These are phyloP conservation scores for Colletotrichum australisinense DNA, from an alignment of 2,329 filamentous ascomycete species.

Conservation along the genomic window DNA sequence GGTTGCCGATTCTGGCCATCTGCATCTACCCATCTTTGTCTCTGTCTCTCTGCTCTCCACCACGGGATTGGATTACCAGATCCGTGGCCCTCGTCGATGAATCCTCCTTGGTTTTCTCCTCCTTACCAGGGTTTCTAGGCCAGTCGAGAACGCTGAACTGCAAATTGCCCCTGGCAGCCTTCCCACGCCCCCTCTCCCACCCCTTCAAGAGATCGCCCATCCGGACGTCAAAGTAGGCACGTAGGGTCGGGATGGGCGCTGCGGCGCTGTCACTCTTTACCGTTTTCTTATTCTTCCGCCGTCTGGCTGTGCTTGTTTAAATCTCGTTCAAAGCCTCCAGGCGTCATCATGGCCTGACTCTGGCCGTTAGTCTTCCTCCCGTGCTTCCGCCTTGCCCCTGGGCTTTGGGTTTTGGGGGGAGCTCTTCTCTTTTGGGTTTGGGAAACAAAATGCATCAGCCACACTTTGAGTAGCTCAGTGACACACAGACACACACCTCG, in stretches of 20 bases:
- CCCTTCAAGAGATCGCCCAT: conserved; percentile 6
- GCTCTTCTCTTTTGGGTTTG: not conserved
- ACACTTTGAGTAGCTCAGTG: conserved; percentile 7
- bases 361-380: conserved; percentile 9
- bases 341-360: conserved; percentile 36
- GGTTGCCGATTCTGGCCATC: not conserved
- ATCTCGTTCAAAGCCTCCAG: conserved; percentile 24
- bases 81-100: conserved; percentile 6
- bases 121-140: not conserved
- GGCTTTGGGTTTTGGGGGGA: not conserved
- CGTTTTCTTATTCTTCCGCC: conserved; percentile 14
- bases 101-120: not conserved
- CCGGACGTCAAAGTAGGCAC: conserved; percentile 1
- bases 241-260: not conserved
- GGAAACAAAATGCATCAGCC: conserved; percentile 6
- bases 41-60: not conserved
- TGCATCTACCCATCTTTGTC: conserved; percentile 11
- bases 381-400: not conserved
- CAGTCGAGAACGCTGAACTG: conserved; percentile 9
- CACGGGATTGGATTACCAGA: not conserved
- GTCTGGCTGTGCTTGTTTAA: not conserved
- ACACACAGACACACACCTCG: not conserved
- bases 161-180: not conserved
- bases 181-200: not conserved
- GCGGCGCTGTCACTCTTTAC: conserved; percentile 17